Evolutionary conservation across 2,329 filamentous ascomycete genomes (phyloP), one percentile per base, ranked within the genome.

Genomic region (Alternaria atra): DNA sequence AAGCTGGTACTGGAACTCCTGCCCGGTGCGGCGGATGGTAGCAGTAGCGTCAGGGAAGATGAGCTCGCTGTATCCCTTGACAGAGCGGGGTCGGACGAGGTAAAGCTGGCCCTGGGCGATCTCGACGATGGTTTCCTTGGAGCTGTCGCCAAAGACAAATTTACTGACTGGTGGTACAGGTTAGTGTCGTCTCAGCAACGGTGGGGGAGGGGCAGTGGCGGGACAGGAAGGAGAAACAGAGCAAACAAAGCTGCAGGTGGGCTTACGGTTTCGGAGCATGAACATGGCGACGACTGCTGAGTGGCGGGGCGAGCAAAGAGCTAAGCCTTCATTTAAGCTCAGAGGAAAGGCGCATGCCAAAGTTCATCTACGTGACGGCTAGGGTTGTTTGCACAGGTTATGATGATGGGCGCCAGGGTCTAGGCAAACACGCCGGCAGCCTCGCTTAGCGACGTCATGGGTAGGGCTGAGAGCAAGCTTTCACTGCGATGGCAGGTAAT

Each of bases 11-110:
- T 99, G 94, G 74, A 92, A 97, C 55, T 98, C 93, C 78, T 97
- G 94, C 20, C 92, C 94, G 15, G 95, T 98, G 66, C 92, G 89
- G 67, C 96, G 91, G 74, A 99, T 96, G 65, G 91, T 93, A 54
- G 94, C 93, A 47, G 93, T 91, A 39, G 93, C 91, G 88, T 99
- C 95, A 2, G 39, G 39, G 86, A 97, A 99, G 80, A 99, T 97
- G 77, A 98, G 93, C 80, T 99, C 95, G 1, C 94, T 97, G 79
- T 97, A 98, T 68, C 95, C 95, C 80, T 99, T 99, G 58, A 94
- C 93, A 7, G 94, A 98, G 51, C 93, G 87, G 10, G 95, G 95
- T 72, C 95, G 92, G 72, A 99, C 95, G 69, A 99, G 90, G 80
- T 97, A 99, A 44, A 99, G 92, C 80, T 98, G 94, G 76, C 95